Evolutionary conservation across 177 flowering plant species (phyloP).

Genomic region (Vitis hybrid): DNA sequence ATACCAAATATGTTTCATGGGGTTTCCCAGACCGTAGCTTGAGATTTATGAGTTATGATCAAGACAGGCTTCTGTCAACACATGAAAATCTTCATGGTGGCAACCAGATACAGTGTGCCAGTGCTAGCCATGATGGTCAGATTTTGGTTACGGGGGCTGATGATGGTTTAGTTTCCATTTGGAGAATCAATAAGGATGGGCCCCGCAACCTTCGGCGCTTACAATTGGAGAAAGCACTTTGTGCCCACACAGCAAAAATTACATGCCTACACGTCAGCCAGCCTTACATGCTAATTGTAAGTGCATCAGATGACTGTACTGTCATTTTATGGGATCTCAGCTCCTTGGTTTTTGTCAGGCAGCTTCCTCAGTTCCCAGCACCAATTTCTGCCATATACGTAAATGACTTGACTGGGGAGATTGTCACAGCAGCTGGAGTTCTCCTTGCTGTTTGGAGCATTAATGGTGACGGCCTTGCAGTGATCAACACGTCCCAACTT

Average conservation of each 20-base stretch:
- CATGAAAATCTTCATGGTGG: constrained; percentile 96
- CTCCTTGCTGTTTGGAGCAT: constrained; percentile 93
- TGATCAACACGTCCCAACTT: constrained; percentile 83
- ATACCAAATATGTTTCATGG: constrained; percentile 85
- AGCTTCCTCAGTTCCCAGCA: constrained; percentile 93
- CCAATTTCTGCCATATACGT: constrained; percentile 84
- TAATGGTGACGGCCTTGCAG: constrained; percentile 91
- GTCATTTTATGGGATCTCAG: constrained; percentile 95
- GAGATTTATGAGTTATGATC: constrained; percentile 88
- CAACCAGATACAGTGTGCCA: constrained; percentile 80
- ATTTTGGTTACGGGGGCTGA: constrained; percentile 84
- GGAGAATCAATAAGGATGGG: constrained; percentile 70
- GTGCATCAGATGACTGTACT: constrained; percentile 94
- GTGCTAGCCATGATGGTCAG: constrained; percentile 88
- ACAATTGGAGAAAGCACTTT: constrained; percentile 70
- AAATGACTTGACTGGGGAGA: constrained; percentile 87
- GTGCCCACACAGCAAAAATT: constrained; percentile 81
- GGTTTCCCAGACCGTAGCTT: constrained; percentile 95
- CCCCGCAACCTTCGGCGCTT: constrained; percentile 52
- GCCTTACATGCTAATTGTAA: constrained; percentile 87
- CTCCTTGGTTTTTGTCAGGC: constrained; percentile 78
- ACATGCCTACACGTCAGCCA: constrained; percentile 87
- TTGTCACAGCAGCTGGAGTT: constrained; percentile 89
- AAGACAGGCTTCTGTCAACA: constrained; percentile 84
- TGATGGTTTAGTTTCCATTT: constrained; percentile 76